phyloP scores from a whole-genome alignment of 306 rosid genomes.

The Vachellia collinsii region DNA sequence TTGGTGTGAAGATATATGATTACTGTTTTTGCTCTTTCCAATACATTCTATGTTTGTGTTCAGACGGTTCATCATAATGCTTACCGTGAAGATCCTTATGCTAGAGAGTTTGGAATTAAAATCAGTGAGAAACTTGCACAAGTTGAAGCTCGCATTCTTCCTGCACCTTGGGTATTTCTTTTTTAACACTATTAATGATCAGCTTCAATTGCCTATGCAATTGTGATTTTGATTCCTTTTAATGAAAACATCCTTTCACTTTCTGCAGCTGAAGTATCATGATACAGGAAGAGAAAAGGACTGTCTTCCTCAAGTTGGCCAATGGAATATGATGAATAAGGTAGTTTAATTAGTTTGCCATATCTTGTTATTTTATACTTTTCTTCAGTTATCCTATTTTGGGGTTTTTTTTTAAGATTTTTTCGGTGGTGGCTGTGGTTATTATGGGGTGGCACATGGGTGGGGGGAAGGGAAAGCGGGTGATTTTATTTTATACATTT shows the following conservation, averaged over 20 bases:
- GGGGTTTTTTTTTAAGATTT: not conserved
- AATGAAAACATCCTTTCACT: not conserved
- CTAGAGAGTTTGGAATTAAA: conserved; percentile 86
- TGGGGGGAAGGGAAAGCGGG: not conserved
- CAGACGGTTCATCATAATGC: conserved; percentile 94
- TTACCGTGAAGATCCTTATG: conserved; percentile 80
- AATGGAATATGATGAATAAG: conserved; percentile 99
- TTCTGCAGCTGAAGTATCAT: conserved; percentile 83
- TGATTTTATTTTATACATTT: not conserved
- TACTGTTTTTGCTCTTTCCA: not conserved
- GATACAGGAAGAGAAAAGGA: conserved; percentile 95
- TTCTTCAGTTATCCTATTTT: not conserved
- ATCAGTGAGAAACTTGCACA: conserved; percentile 90
- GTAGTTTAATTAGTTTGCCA: conserved; percentile 39
- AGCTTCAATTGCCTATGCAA: not conserved
- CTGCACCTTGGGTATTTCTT: conserved; percentile 82
- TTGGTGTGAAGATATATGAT: not conserved
- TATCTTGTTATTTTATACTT: not conserved
- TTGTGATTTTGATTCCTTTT: not conserved
- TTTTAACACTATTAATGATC: not conserved
- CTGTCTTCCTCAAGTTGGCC: conserved; percentile 96
- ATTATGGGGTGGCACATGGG: not conserved
- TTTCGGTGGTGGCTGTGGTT: not conserved
- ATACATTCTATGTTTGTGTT: not conserved
- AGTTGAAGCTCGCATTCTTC: conserved; percentile 98